Evolutionary conservation across 148 eudicot species (phyloP).

Genomic region (Rhododendron vialii): DNA sequence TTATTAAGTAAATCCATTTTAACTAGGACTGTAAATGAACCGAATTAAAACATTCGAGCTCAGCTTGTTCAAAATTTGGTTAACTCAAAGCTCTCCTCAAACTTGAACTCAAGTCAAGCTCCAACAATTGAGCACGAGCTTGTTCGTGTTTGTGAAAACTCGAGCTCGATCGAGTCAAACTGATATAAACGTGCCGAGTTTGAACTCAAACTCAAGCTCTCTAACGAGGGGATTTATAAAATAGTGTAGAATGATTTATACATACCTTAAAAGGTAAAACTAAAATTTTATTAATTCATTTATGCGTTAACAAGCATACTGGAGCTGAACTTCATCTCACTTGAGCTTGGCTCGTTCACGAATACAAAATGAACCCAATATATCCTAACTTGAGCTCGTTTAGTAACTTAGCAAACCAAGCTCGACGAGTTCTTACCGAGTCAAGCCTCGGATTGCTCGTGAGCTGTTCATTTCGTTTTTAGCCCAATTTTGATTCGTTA

Average conservation of each 20-base stretch:
- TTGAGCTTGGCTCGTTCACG: too few relatives aligned
- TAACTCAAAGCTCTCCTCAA: too few relatives aligned
- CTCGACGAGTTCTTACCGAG: neutral
- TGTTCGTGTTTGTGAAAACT: neutral
- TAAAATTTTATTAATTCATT: too few relatives aligned
- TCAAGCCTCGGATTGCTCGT: neutral
- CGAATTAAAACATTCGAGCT: too few relatives aligned
- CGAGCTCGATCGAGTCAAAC: neutral
- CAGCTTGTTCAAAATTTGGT: neutral
- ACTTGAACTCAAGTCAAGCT: neutral
- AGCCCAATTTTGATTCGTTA: neutral
- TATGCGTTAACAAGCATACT: too few relatives aligned
- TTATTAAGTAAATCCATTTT: too few relatives aligned
- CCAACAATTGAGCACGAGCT: neutral
- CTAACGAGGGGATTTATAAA: too few relatives aligned
- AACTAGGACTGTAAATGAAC: too few relatives aligned
- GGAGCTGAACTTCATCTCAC: neutral
- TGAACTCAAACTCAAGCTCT: neutral
- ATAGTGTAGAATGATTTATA: too few relatives aligned
- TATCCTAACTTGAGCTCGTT: neutral
- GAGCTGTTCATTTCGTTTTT: too few relatives aligned
- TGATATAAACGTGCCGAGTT: too few relatives aligned
- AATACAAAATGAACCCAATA: neutral
- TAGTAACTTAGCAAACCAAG: neutral
- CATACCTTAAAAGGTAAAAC: too few relatives aligned